Conservation (phyloP, 202 grass and related monocot genomes). For the Digitaria exilis region DNA sequence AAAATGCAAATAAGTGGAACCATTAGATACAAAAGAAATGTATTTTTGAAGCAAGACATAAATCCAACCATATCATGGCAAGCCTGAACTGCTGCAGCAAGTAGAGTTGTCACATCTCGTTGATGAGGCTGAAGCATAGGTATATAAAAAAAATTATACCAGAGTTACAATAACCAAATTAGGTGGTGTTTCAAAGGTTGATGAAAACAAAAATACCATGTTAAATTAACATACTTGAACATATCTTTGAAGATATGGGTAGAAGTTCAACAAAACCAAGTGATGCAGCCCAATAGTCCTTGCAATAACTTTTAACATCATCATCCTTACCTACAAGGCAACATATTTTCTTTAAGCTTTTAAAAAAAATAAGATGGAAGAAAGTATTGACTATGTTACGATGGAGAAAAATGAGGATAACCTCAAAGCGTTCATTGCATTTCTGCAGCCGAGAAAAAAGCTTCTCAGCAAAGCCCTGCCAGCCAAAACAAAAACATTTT, state of each 20-base stretch:
- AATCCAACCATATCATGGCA: constrained; percentile 87
- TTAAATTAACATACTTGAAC: constrained; percentile 70
- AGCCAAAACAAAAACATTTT: constrained; percentile 1
- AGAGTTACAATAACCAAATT: constrained; percentile 2
- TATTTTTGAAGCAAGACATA: not conserved
- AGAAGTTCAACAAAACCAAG: constrained; percentile 85
- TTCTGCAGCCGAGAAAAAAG: constrained; percentile 90
- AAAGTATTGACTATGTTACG: not conserved
- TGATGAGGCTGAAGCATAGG: constrained; percentile 77
- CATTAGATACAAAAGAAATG: constrained; percentile 14
- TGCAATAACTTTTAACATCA: constrained; percentile 87
- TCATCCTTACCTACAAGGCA: constrained; percentile 85
- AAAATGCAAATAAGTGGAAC: constrained; percentile 12
- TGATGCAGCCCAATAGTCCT: constrained; percentile 88
- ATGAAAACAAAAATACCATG: not conserved
- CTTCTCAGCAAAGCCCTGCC: constrained; percentile 88
- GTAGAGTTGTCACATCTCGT: constrained; percentile 87
- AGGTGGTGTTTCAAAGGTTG: not conserved
- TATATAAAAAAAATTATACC: constrained; percentile 24
- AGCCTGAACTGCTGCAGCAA: constrained; percentile 94
- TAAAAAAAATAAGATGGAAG: not conserved
- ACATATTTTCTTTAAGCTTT: constrained; percentile 25
- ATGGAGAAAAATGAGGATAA: constrained; percentile 31
- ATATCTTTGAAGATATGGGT: constrained; percentile 92
- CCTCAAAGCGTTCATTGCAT: constrained; percentile 95